phyloP scores from a whole-genome alignment of 1,139 yeast genomes.

The Suhomyces atakaporum region DNA sequence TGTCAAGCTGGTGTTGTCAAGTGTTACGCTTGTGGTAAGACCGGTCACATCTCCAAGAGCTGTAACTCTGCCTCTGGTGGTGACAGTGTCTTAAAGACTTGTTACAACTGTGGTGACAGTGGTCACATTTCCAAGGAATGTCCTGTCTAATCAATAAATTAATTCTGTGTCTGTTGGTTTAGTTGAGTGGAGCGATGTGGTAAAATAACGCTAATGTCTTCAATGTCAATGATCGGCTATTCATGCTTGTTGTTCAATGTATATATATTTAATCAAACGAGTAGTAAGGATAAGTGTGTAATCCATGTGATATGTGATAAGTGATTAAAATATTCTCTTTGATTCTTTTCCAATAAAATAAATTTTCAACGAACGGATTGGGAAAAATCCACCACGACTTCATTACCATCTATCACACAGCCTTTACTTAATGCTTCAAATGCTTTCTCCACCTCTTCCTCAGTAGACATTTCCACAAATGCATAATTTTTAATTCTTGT shows the following conservation, averaged over 20 bases:
- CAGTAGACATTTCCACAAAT: constrained; percentile 55
- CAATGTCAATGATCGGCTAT: constrained; percentile 8
- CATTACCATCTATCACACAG: constrained; percentile 62
- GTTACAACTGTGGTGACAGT: constrained; percentile 52
- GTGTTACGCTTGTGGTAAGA: constrained; percentile 91
- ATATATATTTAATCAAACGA: background rate
- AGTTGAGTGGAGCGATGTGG: background rate
- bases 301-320: too few relatives aligned
- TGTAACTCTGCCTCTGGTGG: constrained; percentile 57
- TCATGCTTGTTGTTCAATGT: constrained; percentile 3
- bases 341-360: background rate
- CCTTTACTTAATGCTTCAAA: constrained; percentile 53
- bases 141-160: constrained; percentile 37
- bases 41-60: constrained; percentile 86
- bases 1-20: constrained; percentile 76
- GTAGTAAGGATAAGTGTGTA: background rate
- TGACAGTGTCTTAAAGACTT: constrained; percentile 45
- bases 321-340: background rate
- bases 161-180: background rate
- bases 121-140: constrained; percentile 59
- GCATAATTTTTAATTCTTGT: constrained; percentile 47
- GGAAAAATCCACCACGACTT: constrained; percentile 68
- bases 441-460: constrained; percentile 57
- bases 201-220: constrained; percentile 8
- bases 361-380: constrained; percentile 58